Base-by-base conservation (phyloP, 164 flowering plant genomes). In the Santalum album region DNA sequence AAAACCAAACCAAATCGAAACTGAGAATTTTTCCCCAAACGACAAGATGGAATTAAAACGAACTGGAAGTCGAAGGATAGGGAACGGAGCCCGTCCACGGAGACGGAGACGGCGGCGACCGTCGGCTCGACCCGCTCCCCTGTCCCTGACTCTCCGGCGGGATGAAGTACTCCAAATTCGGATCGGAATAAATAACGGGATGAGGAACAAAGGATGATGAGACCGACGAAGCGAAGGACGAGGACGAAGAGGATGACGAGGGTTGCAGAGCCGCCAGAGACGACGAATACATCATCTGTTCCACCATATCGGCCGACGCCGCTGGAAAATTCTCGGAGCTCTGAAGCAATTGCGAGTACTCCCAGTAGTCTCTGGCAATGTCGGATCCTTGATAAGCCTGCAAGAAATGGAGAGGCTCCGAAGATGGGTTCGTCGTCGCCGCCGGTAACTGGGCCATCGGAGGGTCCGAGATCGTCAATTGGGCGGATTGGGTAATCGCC, bases 301-400 rank as follows among this genome's bases (percentile, higher is more conserved):
- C 68, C 1, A 70, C 38, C 39, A 67, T 61, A 52, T 24, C 64
- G 71, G 45, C 22, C 18, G 42, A 3, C 66, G 75, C 39, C 48
- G n/a, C 25, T 5, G 55, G 74, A 40, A 68, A 64, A 9, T 76
- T 78, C 0, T 63, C 57, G 15, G 70, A 49, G 49, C 65, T 75
- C 64, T 77, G 82, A 0, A 82, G 74, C 21, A 82, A 29, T 61
- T 73, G 86, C 1, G 80, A 73, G 64, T 85, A 85, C 19, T 68
- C 62, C 65, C 64, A 61, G 55, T 85, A 85, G 36, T 85, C 84
- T 26, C 76, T 64, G 19, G 49, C 26, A 1, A 27, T 6, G 48
- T 60, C 63, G 32, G 70, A n/a, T 17, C 61, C 42, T n/a, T 47
- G 72, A 7, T 12, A 45, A 0, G 24, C 6, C 21, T 49, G 69